Conservation (phyloP, 768 basidiomycete species). For the Hirschioporus abietinus region DNA sequence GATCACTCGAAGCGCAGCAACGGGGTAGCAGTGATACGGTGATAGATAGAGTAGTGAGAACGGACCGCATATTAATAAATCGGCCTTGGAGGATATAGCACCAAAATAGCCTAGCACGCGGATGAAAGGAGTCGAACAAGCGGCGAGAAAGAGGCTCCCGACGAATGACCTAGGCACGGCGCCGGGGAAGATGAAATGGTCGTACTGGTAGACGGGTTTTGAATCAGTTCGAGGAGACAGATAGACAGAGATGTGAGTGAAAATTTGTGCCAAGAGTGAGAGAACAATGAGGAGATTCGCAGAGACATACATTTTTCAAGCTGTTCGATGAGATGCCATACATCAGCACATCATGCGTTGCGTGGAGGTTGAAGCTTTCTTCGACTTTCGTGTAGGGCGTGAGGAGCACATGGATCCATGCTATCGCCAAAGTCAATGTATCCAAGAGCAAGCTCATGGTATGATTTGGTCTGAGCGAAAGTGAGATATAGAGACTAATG, state of each 20-base stretch:
- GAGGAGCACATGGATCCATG: conserved; percentile 65
- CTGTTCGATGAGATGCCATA: conserved; percentile 49
- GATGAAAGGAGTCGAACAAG: conserved; percentile 45
- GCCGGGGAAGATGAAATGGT: conserved; percentile 85
- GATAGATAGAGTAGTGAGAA: conserved; percentile 9
- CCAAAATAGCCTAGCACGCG: conserved; percentile 36
- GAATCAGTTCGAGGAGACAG: background rate
- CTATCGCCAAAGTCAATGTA: conserved; percentile 39
- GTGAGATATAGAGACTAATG: no score
- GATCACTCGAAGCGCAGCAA: background rate
- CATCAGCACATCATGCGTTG: conserved; percentile 79
- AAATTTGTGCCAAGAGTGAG: background rate
- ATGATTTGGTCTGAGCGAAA: background rate
- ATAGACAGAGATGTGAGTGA: background rate
- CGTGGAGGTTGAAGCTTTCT: conserved; percentile 94
- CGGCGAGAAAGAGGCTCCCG: conserved; percentile 67
- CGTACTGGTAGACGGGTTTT: conserved; percentile 51
- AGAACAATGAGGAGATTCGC: background rate
- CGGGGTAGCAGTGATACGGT: conserved; percentile 1
- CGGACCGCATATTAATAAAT: conserved; percentile 68
- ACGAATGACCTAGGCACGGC: conserved; percentile 86
- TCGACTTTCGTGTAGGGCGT: conserved; percentile 96
- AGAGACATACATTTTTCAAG: conserved; percentile 46
- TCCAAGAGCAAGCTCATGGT: conserved; percentile 42
- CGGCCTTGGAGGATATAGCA: conserved; percentile 48